Percentiles rank a stretch among this genome's conserved stretches.
Conservation (phyloP, 495 filamentous ascomycete genomes). For the Zalerion maritima region DNA sequence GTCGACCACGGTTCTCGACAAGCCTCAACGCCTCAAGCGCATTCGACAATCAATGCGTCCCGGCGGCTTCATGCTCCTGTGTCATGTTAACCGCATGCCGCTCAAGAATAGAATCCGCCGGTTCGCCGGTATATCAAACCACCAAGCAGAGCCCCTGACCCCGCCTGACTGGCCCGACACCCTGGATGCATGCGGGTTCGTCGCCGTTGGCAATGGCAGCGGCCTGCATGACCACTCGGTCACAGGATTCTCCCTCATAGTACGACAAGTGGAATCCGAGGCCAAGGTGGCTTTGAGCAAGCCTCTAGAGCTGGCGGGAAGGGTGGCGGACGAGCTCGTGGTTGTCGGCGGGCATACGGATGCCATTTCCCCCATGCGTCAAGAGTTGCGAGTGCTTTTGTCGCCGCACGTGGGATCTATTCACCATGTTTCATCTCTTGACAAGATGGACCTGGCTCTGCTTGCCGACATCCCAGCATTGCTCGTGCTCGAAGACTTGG, state of each 20-base stretch:
- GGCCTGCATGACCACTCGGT: conserved; percentile 14
- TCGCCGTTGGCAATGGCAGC: conserved; percentile 9
- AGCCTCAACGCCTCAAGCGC: conserved; percentile 6
- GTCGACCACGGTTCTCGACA: conserved; percentile 16
- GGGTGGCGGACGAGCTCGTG: conserved; percentile 14
- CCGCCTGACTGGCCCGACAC: conserved; percentile 20
- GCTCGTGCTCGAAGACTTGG: conserved; percentile 24
- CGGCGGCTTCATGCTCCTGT: conserved; percentile 27
- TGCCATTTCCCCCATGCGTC: conserved; percentile 8
- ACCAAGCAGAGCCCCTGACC: conserved; percentile 2
- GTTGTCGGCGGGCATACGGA: conserved; percentile 15
- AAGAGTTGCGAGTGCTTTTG: conserved; percentile 9
- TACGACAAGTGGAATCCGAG: conserved; percentile 18
- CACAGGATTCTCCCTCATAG: conserved; percentile 19
- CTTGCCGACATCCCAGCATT: conserved; percentile 12
- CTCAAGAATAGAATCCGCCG: conserved; percentile 12
- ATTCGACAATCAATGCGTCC: conserved; percentile 21
- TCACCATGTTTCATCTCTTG: conserved; percentile 12
- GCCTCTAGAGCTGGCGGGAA: conserved; percentile 1
- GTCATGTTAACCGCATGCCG: conserved; percentile 9
- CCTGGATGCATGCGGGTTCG: conserved; percentile 22
- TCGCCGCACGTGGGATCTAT: conserved; percentile 5
- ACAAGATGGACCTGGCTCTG: conserved; percentile 6
- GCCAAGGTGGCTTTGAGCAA: conserved; percentile 8
- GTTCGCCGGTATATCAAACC: conserved; percentile 2